Evolutionary conservation across 352 stramenopile species (phyloP).

Genomic region (Vaucheria bursata): DNA sequence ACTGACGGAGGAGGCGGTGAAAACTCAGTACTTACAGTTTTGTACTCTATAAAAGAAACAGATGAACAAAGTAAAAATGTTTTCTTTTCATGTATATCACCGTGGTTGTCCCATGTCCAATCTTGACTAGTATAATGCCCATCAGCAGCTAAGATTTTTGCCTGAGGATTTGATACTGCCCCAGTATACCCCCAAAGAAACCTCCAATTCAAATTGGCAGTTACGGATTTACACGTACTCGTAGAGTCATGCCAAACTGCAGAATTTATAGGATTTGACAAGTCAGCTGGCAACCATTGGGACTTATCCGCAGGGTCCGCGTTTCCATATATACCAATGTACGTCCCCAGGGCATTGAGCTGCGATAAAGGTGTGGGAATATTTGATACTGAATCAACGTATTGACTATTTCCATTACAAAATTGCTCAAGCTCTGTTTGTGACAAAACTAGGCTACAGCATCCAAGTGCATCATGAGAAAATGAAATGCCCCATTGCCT

Average conservation of each 20-base stretch:
- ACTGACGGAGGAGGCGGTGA: conserved; percentile 47
- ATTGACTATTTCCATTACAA: conserved; percentile 9
- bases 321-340: conserved; percentile 56
- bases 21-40: conserved; percentile 26
- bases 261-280: conserved; percentile 14
- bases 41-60: conserved; percentile 41
- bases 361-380: conserved; percentile 21
- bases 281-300: conserved; percentile 51
- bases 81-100: conserved; percentile 7
- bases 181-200: conserved; percentile 54
- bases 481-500: no score
- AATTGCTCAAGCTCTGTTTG: conserved; percentile 47
- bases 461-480: conserved; percentile 47
- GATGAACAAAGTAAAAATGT: conserved; percentile 42
- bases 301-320: conserved; percentile 52
- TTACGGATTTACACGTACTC: conserved; percentile 47
- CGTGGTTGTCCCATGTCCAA: conserved; percentile 22
- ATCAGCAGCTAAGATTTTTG: conserved; percentile 23
- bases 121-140: conserved; percentile 34
- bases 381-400: no score
- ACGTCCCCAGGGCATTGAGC: neutral
- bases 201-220: conserved; percentile 50
- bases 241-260: conserved; percentile 24
- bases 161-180: conserved; percentile 27
- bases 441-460: conserved; percentile 50